Conservation (phyloP, 2,329 filamentous ascomycete species). For the Arthrinium phaeospermum region DNA sequence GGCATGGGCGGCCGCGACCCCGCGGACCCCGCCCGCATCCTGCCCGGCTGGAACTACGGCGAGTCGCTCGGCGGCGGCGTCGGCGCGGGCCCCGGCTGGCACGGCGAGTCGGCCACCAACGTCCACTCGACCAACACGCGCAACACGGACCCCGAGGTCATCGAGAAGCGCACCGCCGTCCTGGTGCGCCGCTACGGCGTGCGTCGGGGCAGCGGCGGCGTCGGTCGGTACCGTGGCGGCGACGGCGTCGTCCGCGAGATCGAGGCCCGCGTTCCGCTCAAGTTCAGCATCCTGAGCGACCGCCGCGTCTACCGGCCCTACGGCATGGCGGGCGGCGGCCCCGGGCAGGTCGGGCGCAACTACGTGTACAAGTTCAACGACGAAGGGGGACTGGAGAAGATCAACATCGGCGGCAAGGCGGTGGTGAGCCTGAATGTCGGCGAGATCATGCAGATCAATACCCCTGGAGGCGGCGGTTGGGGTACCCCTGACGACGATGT, state of each 20-base stretch:
- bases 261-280: constrained; percentile 72
- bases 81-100: constrained; percentile 69
- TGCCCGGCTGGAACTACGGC: constrained; percentile 73
- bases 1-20: constrained; percentile 31
- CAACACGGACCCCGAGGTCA: constrained; percentile 74
- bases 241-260: constrained; percentile 74
- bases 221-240: constrained; percentile 65
- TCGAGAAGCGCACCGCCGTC: constrained; percentile 73
- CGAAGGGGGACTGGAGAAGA: constrained; percentile 33
- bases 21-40: constrained; percentile 21
- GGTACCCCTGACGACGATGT: constrained; percentile 19
- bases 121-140: constrained; percentile 78
- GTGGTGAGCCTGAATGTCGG: constrained; percentile 39
- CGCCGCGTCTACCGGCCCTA: constrained; percentile 73
- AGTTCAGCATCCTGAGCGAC: constrained; percentile 74
- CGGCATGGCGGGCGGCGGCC: constrained; percentile 71
- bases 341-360: constrained; percentile 69
- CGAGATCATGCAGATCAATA: constrained; percentile 43
- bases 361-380: constrained; percentile 37
- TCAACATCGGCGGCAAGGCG: constrained; percentile 41
- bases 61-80: constrained; percentile 75
- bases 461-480: constrained; percentile 42
- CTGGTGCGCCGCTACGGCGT: constrained; percentile 68
- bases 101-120: constrained; percentile 70
- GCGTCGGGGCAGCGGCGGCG: constrained; percentile 60